phyloP scores from a whole-genome alignment of 2,329 filamentous ascomycete species.

The Myriangium duriaei region DNA sequence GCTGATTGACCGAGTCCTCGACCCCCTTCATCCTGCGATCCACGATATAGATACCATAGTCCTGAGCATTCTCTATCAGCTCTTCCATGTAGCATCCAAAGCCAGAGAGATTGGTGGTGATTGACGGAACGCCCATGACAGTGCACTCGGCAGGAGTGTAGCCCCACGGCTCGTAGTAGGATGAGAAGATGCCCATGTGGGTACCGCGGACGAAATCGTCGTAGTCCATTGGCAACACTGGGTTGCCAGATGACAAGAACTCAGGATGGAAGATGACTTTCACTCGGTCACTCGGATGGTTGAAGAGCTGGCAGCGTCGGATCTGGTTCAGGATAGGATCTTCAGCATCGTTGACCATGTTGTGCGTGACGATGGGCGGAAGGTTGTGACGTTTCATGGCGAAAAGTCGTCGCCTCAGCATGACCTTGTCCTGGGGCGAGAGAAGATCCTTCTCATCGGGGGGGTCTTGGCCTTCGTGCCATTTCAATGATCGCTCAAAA shows the following conservation, averaged over 20 bases:
- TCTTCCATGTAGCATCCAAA: conserved; percentile 99
- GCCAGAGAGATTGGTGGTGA: conserved; percentile 93
- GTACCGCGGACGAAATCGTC: conserved; percentile 97
- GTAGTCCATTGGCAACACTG: conserved; percentile 89
- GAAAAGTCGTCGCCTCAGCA: conserved; percentile 81
- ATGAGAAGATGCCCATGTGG: conserved; percentile 88
- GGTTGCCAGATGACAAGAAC: conserved; percentile 91
- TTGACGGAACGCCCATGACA: conserved; percentile 96
- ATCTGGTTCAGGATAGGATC: conserved; percentile 95
- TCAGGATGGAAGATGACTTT: conserved; percentile 98
- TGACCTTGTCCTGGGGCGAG: conserved; percentile 78
- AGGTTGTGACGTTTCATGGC: conserved; percentile 89
- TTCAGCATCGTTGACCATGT: conserved; percentile 90
- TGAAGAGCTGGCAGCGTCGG: conserved; percentile 90
- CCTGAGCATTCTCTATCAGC: conserved; percentile 90
- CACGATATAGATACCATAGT: conserved; percentile 98
- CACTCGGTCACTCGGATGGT: conserved; percentile 85
- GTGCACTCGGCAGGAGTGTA: conserved; percentile 98
- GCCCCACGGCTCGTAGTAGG: conserved; percentile 98
- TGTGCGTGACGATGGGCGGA: conserved; percentile 94
- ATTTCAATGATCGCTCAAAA: conserved; percentile 86
- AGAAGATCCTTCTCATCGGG: conserved; percentile 96
- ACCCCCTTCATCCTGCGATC: conserved; percentile 91
- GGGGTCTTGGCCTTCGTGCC: conserved; percentile 87
- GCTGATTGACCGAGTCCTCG: conserved; percentile 93